Evolutionary conservation across 1,284 basidiomycete genomes (phyloP).

Genomic region (Porogramme epimiltina): DNA sequence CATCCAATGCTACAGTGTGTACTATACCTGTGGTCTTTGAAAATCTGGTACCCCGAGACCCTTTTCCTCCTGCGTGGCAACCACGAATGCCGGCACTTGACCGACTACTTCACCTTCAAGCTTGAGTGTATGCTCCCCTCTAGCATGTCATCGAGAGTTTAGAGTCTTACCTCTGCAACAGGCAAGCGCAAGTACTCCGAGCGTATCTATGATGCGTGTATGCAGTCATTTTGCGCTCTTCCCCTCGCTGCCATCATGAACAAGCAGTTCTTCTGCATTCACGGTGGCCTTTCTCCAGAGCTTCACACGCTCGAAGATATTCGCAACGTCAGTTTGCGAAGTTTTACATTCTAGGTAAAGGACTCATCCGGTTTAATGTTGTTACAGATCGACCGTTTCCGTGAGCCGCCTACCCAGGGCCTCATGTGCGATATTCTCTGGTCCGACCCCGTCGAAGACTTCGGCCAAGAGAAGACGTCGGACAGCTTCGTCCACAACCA

Average conservation of each 20-base stretch:
- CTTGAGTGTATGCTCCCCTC: conserved; percentile 74
- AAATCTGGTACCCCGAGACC: conserved; percentile 92
- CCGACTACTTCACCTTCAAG: conserved; percentile 98
- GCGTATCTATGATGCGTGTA: conserved; percentile 87
- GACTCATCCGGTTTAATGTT: conserved; percentile 8
- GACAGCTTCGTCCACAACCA: conserved; percentile 93
- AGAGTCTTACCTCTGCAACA: conserved; percentile 30
- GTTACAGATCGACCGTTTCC: conserved; percentile 85
- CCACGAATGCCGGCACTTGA: conserved; percentile 96
- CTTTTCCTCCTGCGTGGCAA: conserved; percentile 93
- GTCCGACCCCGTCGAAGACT: conserved; percentile 95
- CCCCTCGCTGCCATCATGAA: conserved; percentile 96
- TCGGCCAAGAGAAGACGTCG: conserved; percentile 86
- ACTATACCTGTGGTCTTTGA: conserved; percentile 88
- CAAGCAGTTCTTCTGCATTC: conserved; percentile 96
- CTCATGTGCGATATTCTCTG: conserved; percentile 96
- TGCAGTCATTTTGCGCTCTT: conserved; percentile 91
- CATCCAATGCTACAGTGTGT: conserved; percentile 66
- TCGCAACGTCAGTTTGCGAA: conserved; percentile 54
- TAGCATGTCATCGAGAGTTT: not conserved
- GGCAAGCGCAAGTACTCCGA: conserved; percentile 96
- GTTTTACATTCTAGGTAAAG: too few species aligned
- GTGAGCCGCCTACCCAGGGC: conserved; percentile 92
- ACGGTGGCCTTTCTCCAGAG: conserved; percentile 91
- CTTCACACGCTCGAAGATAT: conserved; percentile 91